These are phyloP conservation scores for Microcyclosporella mali DNA, from an alignment of 2,329 filamentous ascomycete genomes.

Conservation along the genomic window DNA sequence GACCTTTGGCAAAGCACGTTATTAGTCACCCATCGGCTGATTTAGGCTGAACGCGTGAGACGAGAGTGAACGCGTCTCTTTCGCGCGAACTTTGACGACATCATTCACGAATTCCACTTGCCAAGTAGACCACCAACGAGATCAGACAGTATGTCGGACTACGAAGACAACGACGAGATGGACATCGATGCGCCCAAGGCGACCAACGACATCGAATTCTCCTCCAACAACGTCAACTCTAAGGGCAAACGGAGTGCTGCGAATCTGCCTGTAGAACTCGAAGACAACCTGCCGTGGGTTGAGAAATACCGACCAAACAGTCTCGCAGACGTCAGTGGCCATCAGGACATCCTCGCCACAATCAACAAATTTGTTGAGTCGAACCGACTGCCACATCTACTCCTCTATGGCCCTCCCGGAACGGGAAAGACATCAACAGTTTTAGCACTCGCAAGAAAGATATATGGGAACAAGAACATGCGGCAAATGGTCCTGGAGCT, in stretches of 20 bases:
- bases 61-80: not conserved
- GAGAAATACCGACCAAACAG: constrained; percentile 93
- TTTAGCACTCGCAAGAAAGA: constrained; percentile 82
- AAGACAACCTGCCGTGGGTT: constrained; percentile 94
- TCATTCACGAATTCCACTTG: not conserved
- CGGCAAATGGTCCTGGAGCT: constrained; percentile 97
- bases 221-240: constrained; percentile 59
- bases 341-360: constrained; percentile 93
- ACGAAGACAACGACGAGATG: constrained; percentile 58
- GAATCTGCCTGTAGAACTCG: constrained; percentile 87
- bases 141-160: constrained; percentile 46
- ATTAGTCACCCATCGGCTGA: not conserved
- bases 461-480: constrained; percentile 89
- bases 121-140: not conserved
- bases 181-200: constrained; percentile 53
- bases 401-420: constrained; percentile 92
- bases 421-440: constrained; percentile 98
- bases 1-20: no score
- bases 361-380: constrained; percentile 97
- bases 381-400: constrained; percentile 88
- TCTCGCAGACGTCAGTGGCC: constrained; percentile 86
- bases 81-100: not conserved
- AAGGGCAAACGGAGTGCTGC: constrained; percentile 91
- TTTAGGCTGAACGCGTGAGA: not conserved
- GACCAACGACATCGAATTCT: constrained; percentile 56